Evolutionary conservation across 148 eudicot species (phyloP).

Genomic region (Dysphania ambrosioides): DNA sequence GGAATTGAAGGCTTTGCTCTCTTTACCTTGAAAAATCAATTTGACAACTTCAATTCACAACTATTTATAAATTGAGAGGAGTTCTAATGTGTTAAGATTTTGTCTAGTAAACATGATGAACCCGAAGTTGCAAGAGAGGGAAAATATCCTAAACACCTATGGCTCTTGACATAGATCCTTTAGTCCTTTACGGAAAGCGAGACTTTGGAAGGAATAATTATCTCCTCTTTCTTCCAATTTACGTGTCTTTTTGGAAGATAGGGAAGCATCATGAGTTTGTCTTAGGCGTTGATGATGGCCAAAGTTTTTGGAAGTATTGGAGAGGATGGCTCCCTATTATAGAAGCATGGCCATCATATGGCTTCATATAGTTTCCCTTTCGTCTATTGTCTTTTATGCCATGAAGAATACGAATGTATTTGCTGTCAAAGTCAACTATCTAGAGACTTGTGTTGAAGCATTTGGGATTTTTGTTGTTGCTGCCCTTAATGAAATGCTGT

Average conservation of each 20-base stretch:
- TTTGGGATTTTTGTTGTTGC: background rate
- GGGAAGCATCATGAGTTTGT: background rate
- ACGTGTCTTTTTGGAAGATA: background rate
- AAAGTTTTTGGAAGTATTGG: background rate
- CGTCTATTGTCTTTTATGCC: background rate
- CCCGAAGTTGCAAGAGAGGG: background rate
- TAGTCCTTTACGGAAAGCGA: background rate
- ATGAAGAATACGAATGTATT: background rate
- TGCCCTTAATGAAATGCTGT: conserved; percentile 9
- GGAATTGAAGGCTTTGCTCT: background rate
- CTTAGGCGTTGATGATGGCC: background rate
- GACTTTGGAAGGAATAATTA: background rate
- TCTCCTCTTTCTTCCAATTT: background rate
- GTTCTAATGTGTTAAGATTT: background rate
- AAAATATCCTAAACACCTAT: background rate
- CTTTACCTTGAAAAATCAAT: too few species aligned
- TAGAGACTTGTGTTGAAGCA: background rate
- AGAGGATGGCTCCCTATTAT: background rate
- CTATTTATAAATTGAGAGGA: background rate
- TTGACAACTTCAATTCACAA: background rate
- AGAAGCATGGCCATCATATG: background rate
- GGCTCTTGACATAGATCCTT: background rate
- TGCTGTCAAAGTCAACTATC: background rate
- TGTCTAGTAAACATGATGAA: background rate
- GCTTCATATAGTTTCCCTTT: background rate